A percentile compares a stretch with the other conserved stretches of the same genome.
Evolutionary conservation across 2,329 filamentous ascomycete species (phyloP).

Genomic region (Monosporascus sp.): DNA sequence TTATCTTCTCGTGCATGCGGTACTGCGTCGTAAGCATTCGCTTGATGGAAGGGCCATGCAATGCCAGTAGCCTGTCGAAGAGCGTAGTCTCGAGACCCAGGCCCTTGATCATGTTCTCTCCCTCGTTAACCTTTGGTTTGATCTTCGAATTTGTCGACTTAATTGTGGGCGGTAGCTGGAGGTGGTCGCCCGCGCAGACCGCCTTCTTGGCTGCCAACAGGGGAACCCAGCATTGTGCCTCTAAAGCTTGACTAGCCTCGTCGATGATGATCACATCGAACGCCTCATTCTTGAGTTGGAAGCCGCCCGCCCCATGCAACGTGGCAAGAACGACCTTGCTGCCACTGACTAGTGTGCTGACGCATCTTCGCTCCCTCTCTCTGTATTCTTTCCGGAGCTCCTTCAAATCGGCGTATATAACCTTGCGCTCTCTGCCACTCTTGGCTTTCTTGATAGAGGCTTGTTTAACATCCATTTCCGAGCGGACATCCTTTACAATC

Average conservation of each 20-base stretch:
- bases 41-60: constrained; percentile 82
- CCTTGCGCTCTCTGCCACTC: constrained; percentile 70
- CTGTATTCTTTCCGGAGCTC: constrained; percentile 84
- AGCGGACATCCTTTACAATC: constrained; percentile 84
- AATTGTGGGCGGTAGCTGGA: constrained; percentile 91
- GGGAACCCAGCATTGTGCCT: constrained; percentile 96
- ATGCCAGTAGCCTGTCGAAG: constrained; percentile 78
- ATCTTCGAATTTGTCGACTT: constrained; percentile 64
- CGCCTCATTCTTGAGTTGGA: constrained; percentile 69
- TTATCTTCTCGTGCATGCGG: constrained; percentile 94
- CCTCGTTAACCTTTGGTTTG: constrained; percentile 31
- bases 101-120: constrained; percentile 37
- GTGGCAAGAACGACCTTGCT: constrained; percentile 91
- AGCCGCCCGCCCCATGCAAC: constrained; percentile 84
- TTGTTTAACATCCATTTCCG: constrained; percentile 91
- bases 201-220: constrained; percentile 76
- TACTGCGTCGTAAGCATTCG: constrained; percentile 96
- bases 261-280: constrained; percentile 97
- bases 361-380: constrained; percentile 76
- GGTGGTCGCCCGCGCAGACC: constrained; percentile 87
- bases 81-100: constrained; percentile 79
- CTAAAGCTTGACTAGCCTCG: constrained; percentile 90
- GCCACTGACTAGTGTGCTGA: constrained; percentile 65
- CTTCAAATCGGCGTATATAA: constrained; percentile 80
- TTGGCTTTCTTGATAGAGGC: constrained; percentile 82